These are phyloP conservation scores for Castanea sativa DNA, from an alignment of 306 rosid species.

Conservation along the genomic window DNA sequence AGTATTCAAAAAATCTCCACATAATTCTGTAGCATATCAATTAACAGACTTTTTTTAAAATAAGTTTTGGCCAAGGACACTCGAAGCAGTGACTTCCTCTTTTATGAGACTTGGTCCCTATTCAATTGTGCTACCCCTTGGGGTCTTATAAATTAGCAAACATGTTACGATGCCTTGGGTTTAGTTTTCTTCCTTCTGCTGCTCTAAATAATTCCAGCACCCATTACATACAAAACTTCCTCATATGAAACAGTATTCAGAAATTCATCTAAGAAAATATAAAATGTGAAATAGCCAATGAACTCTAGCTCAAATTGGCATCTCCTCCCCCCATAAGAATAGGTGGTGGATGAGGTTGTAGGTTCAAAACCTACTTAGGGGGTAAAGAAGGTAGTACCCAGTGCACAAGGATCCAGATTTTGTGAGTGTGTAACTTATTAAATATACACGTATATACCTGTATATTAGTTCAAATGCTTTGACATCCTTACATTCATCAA, in stretches of 20 bases:
- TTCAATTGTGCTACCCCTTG: too few species aligned
- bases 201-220: neutral
- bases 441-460: conserved; percentile 40
- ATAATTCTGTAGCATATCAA: neutral
- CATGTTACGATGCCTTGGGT: neutral
- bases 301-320: neutral
- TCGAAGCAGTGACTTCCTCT: too few species aligned
- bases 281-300: neutral
- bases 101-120: too few species aligned
- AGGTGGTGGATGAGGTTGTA: neutral
- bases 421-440: neutral
- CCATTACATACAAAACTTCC: neutral
- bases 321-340: neutral
- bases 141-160: neutral
- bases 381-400: neutral
- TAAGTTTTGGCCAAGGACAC: too few species aligned
- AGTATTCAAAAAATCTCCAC: neutral
- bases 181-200: neutral
- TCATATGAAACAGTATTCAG: neutral
- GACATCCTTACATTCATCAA: conserved; percentile 87
- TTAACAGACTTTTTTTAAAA: neutral
- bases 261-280: neutral
- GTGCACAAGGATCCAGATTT: too few species aligned
- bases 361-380: neutral
- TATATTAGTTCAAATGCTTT: conserved; percentile 70